phyloP scores from a whole-genome alignment of 148 eudicot species.

The Rhododendron molle region DNA sequence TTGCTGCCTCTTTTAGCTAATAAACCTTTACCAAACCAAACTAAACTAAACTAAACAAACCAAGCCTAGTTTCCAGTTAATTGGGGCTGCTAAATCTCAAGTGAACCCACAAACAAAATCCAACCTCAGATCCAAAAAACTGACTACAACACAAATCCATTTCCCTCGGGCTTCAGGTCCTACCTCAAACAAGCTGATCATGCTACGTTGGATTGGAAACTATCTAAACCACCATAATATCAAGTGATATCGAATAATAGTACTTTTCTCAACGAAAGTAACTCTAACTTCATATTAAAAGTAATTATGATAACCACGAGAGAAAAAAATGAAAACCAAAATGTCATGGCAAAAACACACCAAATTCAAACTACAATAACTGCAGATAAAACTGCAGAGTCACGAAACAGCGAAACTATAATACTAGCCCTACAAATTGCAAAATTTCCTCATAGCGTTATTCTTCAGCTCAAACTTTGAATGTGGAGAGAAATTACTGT shows the following conservation, averaged over 20 bases:
- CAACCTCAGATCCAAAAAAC: background rate
- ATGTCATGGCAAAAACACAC: background rate
- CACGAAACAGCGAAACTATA: background rate
- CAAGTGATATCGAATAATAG: background rate
- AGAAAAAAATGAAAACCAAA: background rate
- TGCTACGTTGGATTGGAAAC: background rate
- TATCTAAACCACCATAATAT: too few relatives aligned
- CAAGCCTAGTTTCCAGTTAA: background rate
- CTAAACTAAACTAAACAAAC: background rate
- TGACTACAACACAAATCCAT: background rate
- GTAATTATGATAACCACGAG: background rate
- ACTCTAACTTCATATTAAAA: background rate
- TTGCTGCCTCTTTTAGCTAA: background rate
- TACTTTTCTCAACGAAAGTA: background rate
- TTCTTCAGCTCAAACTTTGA: background rate
- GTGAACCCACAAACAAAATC: background rate
- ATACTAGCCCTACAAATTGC: background rate
- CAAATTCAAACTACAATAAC: background rate
- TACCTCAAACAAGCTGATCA: background rate
- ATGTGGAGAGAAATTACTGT: background rate
- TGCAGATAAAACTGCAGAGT: background rate
- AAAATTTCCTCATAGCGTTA: background rate
- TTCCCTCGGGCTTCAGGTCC: background rate
- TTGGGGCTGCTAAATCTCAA: background rate
- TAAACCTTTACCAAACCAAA: background rate